Base-by-base conservation (phyloP, 2,329 filamentous ascomycete genomes). In the Elsinoe necatrix region DNA sequence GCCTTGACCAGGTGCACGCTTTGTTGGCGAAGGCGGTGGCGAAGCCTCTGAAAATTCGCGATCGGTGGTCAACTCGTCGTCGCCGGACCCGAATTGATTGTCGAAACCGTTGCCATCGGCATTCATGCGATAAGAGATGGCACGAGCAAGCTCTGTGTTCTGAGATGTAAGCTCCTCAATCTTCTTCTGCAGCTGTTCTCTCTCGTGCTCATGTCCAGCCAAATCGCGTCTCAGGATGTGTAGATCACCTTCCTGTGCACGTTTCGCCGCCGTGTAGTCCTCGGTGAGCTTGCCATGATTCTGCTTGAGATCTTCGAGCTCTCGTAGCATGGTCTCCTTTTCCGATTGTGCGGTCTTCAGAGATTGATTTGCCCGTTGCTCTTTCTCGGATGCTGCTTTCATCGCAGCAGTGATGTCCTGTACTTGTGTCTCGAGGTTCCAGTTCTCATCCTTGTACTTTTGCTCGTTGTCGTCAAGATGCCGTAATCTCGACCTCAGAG, bases 371-470 rank as follows among this genome's bases (percentile, higher is more conserved):
- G 96, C 78, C 68, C 87, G 87, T 70, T 89, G 87, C 70, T 96
- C 90, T 59, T 86, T 86, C 66, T 93, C 90, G 12, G 84, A 77
- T 0, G 87, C 81, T 47, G 95, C 89, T 67, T 85, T 89, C 61
- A 86, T 80, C 14, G 81, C 78, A 6, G 85, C 80, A 54, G 87
- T 79, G 41, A 92, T 77, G 61, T 97, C 91, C 65, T 95, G 93
- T 20, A 95, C 80, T 64, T 90, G 88, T 0, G 91, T 95, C 71
- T 98, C 93, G 35, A 98, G 79, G 61, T 87, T 92, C 93, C 93
- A 98, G 69, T 97, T 98, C 71, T 97, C 93, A 67, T 98, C 93
- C 73, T 96, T 97, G 75, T 95, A 95, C 54, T 89, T 85, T 66
- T 95, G 87, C 70, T 98, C 93, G 68, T 87, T 95, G 72, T 98